Evolutionary conservation across 2,329 filamentous ascomycete species (phyloP).

Genomic region (Rhinocladiella similis): DNA sequence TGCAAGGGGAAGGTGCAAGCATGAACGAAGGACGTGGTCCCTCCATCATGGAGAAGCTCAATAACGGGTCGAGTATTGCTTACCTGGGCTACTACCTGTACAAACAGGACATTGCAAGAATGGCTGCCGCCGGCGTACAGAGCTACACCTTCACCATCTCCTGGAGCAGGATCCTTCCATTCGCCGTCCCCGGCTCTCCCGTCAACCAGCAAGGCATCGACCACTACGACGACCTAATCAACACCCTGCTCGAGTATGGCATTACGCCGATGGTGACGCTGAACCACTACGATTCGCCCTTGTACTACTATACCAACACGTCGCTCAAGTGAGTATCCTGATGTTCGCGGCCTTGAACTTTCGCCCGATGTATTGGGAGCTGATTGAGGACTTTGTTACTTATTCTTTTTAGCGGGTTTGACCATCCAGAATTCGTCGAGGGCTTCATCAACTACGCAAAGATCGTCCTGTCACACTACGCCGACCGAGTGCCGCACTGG

Average conservation of each 20-base stretch:
- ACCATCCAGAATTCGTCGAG: background rate
- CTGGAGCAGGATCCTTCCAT: slow-evolving; percentile 52
- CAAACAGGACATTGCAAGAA: slow-evolving; percentile 46
- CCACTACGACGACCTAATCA: slow-evolving; percentile 52
- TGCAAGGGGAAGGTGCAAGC: background rate
- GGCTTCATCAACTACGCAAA: background rate
- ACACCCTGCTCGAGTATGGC: slow-evolving; percentile 43
- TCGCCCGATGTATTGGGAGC: background rate
- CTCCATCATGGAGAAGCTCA: background rate
- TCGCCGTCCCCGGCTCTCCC: slow-evolving; percentile 43
- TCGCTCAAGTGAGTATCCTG: background rate
- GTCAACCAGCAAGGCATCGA: slow-evolving; percentile 48
- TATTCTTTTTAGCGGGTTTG: background rate
- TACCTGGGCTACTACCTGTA: slow-evolving; percentile 46
- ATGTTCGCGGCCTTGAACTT: no score
- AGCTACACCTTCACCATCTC: slow-evolving; percentile 49
- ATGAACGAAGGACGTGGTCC: background rate
- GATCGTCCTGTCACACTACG: background rate
- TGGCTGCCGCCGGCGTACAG: slow-evolving; percentile 41
- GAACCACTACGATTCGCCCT: slow-evolving; percentile 24
- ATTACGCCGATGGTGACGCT: slow-evolving; percentile 49
- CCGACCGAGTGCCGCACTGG: background rate
- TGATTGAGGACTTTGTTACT: background rate
- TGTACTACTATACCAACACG: slow-evolving; percentile 20
- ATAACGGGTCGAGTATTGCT: background rate